Conservation (phyloP, 345 rosid genomes). For the Turnera subulata region DNA sequence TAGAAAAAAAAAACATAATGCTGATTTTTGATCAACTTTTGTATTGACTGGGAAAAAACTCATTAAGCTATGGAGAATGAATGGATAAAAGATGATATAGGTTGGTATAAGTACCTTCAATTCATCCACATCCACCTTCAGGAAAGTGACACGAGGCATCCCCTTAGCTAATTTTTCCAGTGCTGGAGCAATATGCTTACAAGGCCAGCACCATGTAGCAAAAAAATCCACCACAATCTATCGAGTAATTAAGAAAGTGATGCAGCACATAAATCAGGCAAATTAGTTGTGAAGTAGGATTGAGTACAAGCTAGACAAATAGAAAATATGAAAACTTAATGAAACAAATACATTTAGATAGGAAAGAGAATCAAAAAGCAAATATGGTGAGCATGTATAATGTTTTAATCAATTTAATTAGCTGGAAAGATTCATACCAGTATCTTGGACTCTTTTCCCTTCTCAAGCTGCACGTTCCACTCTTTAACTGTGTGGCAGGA, state of each 20-base stretch:
- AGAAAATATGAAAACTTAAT: neutral
- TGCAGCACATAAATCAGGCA: neutral
- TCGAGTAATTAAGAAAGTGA: neutral
- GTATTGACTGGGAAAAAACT: too few species aligned
- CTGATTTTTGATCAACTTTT: too few species aligned
- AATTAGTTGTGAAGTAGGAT: too few species aligned
- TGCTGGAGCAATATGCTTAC: constrained; percentile 20
- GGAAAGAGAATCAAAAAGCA: too few species aligned
- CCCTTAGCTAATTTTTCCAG: constrained; percentile 25
- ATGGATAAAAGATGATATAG: neutral
- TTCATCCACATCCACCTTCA: constrained; percentile 35
- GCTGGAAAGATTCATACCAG: too few species aligned
- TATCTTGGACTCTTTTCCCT: too few species aligned
- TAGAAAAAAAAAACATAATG: neutral
- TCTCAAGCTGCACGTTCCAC: constrained; percentile 27
- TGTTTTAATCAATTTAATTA: too few species aligned
- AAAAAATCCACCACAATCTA: too few species aligned
- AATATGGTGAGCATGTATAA: too few species aligned
- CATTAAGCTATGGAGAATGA: neutral
- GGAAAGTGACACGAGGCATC: constrained; percentile 21
- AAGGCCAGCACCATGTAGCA: constrained; percentile 31
- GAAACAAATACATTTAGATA: neutral
- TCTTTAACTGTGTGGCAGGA: constrained; percentile 27
- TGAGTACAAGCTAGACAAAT: neutral
- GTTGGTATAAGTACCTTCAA: constrained; percentile 16